Percentiles rank a stretch among this genome's conserved stretches.
These are phyloP conservation scores for Phytopythium vexans DNA, from an alignment of 352 stramenopile species.

Conservation along the genomic window DNA sequence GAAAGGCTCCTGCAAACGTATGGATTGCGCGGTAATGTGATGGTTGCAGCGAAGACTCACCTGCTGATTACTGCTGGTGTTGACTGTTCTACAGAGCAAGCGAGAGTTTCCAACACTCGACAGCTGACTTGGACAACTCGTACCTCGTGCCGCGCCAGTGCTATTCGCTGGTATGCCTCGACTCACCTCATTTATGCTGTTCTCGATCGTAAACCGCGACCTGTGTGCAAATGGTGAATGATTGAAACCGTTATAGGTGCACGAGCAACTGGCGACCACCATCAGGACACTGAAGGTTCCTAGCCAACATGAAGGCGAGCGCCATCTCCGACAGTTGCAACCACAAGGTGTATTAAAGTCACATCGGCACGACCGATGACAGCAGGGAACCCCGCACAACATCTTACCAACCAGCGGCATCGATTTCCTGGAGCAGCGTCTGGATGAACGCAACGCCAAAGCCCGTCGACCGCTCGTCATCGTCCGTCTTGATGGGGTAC, in stretches of 20 bases:
- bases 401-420: constrained; percentile 41
- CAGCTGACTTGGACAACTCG: background rate
- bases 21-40: background rate
- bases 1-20: constrained; percentile 7
- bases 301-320: constrained; percentile 1
- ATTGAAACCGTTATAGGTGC: background rate
- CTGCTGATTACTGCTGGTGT: background rate
- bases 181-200: background rate
- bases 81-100: constrained; percentile 1
- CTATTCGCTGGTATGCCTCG: constrained; percentile 2
- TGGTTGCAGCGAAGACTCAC: background rate
- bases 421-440: constrained; percentile 58
- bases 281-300: constrained; percentile 1
- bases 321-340: background rate
- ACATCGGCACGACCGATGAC: background rate
- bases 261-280: constrained; percentile 1
- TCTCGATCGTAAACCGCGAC: background rate
- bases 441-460: constrained; percentile 92
- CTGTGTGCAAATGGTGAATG: background rate
- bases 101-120: background rate
- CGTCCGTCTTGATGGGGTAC: constrained; percentile 72
- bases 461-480: constrained; percentile 86
- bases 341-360: constrained; percentile 1
- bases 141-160: constrained; percentile 3
- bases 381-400: no score